Percentiles rank a stretch among this genome's conserved stretches.
These are phyloP conservation scores for Talaromyces wortmannii DNA, from an alignment of 495 filamentous ascomycete species.

Conservation along the genomic window DNA sequence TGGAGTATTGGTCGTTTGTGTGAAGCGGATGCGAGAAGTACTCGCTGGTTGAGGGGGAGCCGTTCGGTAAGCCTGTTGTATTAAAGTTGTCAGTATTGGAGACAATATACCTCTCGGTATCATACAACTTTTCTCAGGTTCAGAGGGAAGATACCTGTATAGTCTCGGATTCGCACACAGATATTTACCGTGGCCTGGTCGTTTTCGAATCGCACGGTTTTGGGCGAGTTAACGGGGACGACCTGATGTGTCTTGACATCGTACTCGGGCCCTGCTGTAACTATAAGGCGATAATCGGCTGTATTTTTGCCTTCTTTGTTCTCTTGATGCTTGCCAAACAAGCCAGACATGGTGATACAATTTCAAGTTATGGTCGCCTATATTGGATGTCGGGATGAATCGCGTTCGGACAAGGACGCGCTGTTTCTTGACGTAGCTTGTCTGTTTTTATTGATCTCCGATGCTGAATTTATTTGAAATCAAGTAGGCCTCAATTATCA, in stretches of 20 bases:
- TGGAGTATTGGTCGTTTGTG: slow-evolving; percentile 70
- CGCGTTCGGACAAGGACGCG: too few species aligned
- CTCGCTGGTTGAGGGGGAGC: slow-evolving; percentile 49
- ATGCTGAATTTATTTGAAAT: too few species aligned
- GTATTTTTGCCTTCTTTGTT: not conserved
- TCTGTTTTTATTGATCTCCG: too few species aligned
- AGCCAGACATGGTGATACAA: not conserved
- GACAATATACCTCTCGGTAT: not conserved
- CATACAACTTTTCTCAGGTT: too few species aligned
- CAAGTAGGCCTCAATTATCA: too few species aligned
- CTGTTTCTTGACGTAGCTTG: too few species aligned
- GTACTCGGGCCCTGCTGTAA: slow-evolving; percentile 64
- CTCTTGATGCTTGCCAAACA: not conserved
- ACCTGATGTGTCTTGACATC: slow-evolving; percentile 55
- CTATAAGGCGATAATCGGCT: slow-evolving; percentile 28
- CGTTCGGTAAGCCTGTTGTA: slow-evolving; percentile 50
- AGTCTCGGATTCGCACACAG: slow-evolving; percentile 62
- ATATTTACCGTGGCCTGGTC: slow-evolving; percentile 54
- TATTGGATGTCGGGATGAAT: too few species aligned
- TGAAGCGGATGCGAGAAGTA: slow-evolving; percentile 73
- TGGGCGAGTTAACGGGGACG: slow-evolving; percentile 64
- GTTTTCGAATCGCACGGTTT: slow-evolving; percentile 50
- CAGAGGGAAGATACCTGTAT: slow-evolving; percentile 34
- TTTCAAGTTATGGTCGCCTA: not conserved
- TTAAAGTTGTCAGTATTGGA: slow-evolving; percentile 8